Conservation (phyloP, 352 stramenopile genomes). For the Chrysophaeum taylorii region DNA sequence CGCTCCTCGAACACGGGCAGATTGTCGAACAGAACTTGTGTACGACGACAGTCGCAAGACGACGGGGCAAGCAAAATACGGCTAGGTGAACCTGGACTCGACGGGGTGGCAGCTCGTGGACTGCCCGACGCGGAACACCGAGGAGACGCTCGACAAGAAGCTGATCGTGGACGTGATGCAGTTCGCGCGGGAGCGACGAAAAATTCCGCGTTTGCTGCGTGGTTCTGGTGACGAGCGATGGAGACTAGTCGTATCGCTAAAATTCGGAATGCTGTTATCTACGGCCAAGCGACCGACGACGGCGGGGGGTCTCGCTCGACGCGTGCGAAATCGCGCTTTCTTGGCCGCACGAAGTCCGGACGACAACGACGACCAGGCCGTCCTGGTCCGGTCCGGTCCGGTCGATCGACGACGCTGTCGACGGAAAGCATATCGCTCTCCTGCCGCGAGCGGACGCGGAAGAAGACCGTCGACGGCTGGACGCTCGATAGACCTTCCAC, state of each 20-base stretch:
- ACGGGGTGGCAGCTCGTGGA: conserved; percentile 18
- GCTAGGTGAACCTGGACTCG: conserved; percentile 2
- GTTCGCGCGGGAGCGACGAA: conserved; percentile 17
- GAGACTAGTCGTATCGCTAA: conserved; percentile 24
- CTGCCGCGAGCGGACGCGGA: too few species aligned
- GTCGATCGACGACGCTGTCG: too few species aligned
- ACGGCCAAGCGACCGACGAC: too few species aligned
- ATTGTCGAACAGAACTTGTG: conserved; percentile 16
- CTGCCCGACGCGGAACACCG: conserved; percentile 13
- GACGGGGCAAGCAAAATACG: background rate
- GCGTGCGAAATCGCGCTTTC: too few species aligned
- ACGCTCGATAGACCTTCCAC: too few species aligned
- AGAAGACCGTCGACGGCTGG: too few species aligned
- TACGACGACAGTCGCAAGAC: conserved; percentile 18
- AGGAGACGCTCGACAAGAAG: conserved; percentile 30
- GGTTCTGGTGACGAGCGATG: conserved; percentile 25
- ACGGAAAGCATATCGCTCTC: too few species aligned
- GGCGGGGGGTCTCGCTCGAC: too few species aligned
- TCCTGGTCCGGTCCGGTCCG: too few species aligned
- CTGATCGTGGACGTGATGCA: conserved; percentile 25
- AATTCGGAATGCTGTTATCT: too few species aligned
- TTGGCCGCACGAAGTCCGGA: too few species aligned
- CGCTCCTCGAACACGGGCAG: conserved; percentile 6
- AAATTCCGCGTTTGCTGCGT: conserved; percentile 11
- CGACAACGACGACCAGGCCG: too few species aligned